Percentiles rank a stretch among this genome's conserved stretches.
These are phyloP conservation scores for Cryptococcus sp. DNA, from an alignment of 1,284 basidiomycete genomes.

Conservation along the genomic window DNA sequence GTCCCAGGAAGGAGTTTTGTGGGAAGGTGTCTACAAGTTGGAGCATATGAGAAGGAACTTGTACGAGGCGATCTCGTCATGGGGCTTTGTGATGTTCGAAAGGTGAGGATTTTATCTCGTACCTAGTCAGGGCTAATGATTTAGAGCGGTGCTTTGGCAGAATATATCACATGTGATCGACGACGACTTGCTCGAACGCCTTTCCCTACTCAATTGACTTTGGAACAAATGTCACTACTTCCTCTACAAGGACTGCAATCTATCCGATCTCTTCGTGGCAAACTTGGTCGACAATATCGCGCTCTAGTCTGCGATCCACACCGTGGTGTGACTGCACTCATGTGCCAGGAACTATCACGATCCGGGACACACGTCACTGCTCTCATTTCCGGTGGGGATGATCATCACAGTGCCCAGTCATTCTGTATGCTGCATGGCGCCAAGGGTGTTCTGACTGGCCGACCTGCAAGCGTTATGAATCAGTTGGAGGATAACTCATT, in stretches of 20 bases:
- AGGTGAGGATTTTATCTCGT: slow-evolving; percentile 54
- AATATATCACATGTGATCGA: slow-evolving; percentile 75
- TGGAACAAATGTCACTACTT: slow-evolving; percentile 75
- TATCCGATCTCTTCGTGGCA: slow-evolving; percentile 67
- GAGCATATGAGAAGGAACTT: slow-evolving; percentile 69
- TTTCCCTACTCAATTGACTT: slow-evolving; percentile 48
- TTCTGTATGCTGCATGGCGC: slow-evolving; percentile 40
- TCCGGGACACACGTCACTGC: slow-evolving; percentile 42
- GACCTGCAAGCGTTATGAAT: slow-evolving; percentile 36
- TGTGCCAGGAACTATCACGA: slow-evolving; percentile 63
- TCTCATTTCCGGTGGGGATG: slow-evolving; percentile 36
- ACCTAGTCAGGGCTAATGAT: neutral
- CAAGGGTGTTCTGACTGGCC: slow-evolving; percentile 39
- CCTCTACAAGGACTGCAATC: slow-evolving; percentile 71
- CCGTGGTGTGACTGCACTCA: slow-evolving; percentile 68
- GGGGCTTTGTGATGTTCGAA: slow-evolving; percentile 67
- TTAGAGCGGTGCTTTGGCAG: slow-evolving; percentile 73
- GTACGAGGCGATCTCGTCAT: slow-evolving; percentile 76
- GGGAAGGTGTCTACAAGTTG: slow-evolving; percentile 70
- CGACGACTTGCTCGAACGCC: slow-evolving; percentile 69
- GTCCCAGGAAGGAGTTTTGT: slow-evolving; percentile 78
- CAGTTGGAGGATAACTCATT: slow-evolving; percentile 50
- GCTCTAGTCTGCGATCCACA: slow-evolving; percentile 70
- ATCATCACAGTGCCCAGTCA: slow-evolving; percentile 23
- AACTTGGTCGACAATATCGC: slow-evolving; percentile 44